Evolutionary conservation across 23 red algal species (phyloP).

Genomic region (Cyanidiococcus yangmingshanensis): DNA sequence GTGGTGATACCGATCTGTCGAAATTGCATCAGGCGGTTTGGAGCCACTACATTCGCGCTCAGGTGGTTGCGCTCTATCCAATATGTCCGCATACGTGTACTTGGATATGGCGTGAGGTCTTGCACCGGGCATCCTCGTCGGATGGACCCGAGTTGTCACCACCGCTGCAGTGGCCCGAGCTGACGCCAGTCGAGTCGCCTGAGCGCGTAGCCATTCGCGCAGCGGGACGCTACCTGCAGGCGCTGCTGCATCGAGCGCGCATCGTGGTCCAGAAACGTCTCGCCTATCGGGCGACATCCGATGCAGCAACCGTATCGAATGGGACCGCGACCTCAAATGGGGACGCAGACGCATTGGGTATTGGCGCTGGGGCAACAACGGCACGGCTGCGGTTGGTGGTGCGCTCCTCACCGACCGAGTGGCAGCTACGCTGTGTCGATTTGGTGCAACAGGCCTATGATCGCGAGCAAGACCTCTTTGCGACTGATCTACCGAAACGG

Average conservation of each 20-base stretch:
- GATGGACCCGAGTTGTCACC: too few species aligned
- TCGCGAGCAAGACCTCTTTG: conserved; percentile 40
- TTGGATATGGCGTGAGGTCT: conserved; percentile 52
- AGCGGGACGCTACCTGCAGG: conserved; percentile 56
- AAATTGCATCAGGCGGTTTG: conserved; percentile 71
- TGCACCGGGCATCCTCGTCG: conserved; percentile 22
- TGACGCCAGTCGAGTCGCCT: conserved; percentile 14
- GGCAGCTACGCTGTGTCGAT: conserved; percentile 56
- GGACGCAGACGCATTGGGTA: neutral
- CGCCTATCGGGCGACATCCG: neutral
- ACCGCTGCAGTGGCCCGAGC: conserved; percentile 57
- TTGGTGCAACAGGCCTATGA: conserved; percentile 62
- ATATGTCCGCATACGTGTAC: conserved; percentile 88
- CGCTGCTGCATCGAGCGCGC: conserved; percentile 53
- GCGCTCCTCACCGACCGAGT: conserved; percentile 40
- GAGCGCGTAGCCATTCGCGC: conserved; percentile 59
- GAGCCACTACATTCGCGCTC: conserved; percentile 44
- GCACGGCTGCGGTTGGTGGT: conserved; percentile 33
- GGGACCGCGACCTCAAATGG: conserved; percentile 45
- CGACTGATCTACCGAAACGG: conserved; percentile 59
- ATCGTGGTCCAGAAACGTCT: conserved; percentile 6
- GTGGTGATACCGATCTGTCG: conserved; percentile 57
- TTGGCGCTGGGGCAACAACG: neutral
- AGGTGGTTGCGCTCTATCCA: conserved; percentile 53
- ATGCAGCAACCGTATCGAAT: conserved; percentile 26